A percentile compares a stretch with the other conserved stretches of the same genome.
Evolutionary conservation across 805 yeast genomes (phyloP).

Genomic region (Hanseniaspora lachancei): DNA sequence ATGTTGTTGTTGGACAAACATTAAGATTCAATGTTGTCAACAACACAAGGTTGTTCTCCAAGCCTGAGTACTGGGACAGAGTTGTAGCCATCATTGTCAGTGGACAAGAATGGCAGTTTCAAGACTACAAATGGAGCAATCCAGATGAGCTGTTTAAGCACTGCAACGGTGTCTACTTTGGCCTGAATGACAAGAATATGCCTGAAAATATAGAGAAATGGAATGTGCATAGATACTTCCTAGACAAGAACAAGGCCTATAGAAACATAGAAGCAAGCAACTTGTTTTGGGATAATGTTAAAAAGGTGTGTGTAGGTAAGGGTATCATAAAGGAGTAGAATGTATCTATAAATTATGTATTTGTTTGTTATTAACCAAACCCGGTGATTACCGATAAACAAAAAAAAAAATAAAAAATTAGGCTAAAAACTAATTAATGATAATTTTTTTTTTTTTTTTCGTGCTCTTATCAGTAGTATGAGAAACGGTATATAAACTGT

Average conservation of each 20-base stretch:
- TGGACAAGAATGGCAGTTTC: constrained; percentile 96
- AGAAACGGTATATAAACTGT: too few species aligned
- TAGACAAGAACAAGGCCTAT: constrained; percentile 75
- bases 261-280: constrained; percentile 79
- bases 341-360: neutral
- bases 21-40: constrained; percentile 54
- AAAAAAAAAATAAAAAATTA: too few species aligned
- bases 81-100: constrained; percentile 92
- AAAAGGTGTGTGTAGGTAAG: constrained; percentile 52
- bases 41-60: constrained; percentile 71
- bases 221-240: constrained; percentile 69
- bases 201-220: constrained; percentile 69
- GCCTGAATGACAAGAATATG: constrained; percentile 63
- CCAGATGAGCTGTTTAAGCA: constrained; percentile 73
- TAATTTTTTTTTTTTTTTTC: too few species aligned
- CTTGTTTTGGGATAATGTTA: constrained; percentile 73
- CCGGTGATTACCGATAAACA: too few species aligned
- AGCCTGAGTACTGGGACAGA: constrained; percentile 96
- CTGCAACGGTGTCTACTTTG: constrained; percentile 68
- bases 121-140: constrained; percentile 67
- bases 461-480: too few species aligned
- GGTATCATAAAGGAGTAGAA: constrained; percentile 31
- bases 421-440: too few species aligned
- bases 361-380: too few species aligned
- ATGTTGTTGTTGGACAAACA: constrained; percentile 35